Base-by-base conservation (phyloP, 1,284 basidiomycete species). In the Takashimella koratensis region DNA sequence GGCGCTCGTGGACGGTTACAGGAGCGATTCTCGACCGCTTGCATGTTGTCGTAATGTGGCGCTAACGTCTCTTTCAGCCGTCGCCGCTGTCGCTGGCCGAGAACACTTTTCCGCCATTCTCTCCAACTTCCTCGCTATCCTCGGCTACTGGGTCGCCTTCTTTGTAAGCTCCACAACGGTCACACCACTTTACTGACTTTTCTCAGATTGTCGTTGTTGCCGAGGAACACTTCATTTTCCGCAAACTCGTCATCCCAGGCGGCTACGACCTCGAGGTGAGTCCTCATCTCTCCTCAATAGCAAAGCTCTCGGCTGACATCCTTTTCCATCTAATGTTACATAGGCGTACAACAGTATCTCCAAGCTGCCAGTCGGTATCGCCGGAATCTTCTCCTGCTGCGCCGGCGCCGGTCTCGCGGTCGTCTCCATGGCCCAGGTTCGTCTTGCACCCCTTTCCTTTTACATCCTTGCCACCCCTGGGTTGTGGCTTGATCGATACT, bases 61-160 rank as follows among this genome's bases (percentile, higher is more conserved):
- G 19, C 2, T 13, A 22, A 19, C 20, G n/a, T 39, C 16, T 13
- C 47, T 11, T 36, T 3, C 43, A 63, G 58, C 84, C 24, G 76
- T 84, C 36, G 80, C 84, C 0, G 82, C 83, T 16, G 80, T 86
- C 45, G 82, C 80, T 2, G 85, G 85, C 2, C 79, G 83, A 42
- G 79, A 82, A 53, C 81, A 83, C 64, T 85, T 86, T 66, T 80
- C 80, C 41, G 76, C 75, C 41, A 83, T 85, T 45, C 76, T 86
- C 4, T 71, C 67, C 20, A 73, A 84, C 54, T 77, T 77, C 53
- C 63, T 84, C 26, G 72, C 79, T 20, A 79, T 86, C 48, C 73
- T 85, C 22, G 80, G 81, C n/a, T 86, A 86, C 71, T 86, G 84
- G 84, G 78, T 79, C 0, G 80, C 82, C 1, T 81, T 84, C 65